Evolutionary conservation across 192 early-diverging fungal genomes (phyloP).

Genomic region (Coemansia sp.): DNA sequence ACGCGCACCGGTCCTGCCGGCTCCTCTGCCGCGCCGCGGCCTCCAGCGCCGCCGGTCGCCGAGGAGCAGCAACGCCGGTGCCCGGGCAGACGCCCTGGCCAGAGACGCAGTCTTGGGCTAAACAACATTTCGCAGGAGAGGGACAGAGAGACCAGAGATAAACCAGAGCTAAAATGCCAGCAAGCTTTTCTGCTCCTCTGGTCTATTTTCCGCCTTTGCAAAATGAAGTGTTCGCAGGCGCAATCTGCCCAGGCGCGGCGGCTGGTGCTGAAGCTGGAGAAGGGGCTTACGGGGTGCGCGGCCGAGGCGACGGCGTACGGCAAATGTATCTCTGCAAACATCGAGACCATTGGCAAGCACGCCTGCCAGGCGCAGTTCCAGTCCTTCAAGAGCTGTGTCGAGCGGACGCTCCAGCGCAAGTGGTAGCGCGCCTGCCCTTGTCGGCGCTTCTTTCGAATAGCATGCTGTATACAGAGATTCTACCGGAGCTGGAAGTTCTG

Average conservation of each 20-base stretch:
- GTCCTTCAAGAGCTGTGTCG: conserved; percentile 54
- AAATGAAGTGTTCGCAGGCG: conserved; percentile 7
- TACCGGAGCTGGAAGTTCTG: conserved; percentile 36
- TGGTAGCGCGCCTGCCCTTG: no score
- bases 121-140: not conserved
- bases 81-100: no score
- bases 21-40: conserved; percentile 3
- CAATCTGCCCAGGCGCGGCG: conserved; percentile 29
- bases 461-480: not conserved
- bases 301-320: conserved; percentile 51
- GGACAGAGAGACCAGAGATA: not conserved
- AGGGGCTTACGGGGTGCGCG: conserved; percentile 33
- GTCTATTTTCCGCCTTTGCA: no score
- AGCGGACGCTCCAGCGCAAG: conserved; percentile 47
- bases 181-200: not conserved
- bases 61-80: no score
- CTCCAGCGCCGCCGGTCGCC: not conserved
- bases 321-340: conserved; percentile 45
- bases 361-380: conserved; percentile 55
- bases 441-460: no score
- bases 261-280: conserved; percentile 43
- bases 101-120: no score
- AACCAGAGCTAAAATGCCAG: not conserved
- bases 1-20: conserved; percentile 59
- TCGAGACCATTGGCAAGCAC: conserved; percentile 53